phyloP scores from a whole-genome alignment of 371 early-diverging fungal species.

The Rhizomucor pusillus region DNA sequence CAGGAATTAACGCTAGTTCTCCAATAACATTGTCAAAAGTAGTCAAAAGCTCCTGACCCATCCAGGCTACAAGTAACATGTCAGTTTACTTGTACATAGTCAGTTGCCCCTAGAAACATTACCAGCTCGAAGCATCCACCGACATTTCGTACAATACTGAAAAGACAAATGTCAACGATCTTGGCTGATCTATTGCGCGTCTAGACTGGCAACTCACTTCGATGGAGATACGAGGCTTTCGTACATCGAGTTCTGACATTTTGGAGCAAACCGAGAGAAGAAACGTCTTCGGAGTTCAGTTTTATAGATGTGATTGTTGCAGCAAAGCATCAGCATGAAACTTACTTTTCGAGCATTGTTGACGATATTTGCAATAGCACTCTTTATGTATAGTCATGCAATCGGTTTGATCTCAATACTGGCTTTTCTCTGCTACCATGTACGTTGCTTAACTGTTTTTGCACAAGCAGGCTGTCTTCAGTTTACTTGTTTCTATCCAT shows the following conservation, averaged over 20 bases:
- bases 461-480: too few species aligned
- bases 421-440: too few species aligned
- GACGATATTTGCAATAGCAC: not conserved
- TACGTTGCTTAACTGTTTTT: too few species aligned
- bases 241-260: conserved; percentile 11
- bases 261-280: not conserved
- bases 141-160: conserved; percentile 47
- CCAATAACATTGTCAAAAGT: conserved; percentile 65
- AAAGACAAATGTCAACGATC: not conserved
- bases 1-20: conserved; percentile 66
- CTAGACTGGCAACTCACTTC: conserved; percentile 11
- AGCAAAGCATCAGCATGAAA: not conserved
- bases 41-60: conserved; percentile 67
- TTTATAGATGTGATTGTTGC: too few species aligned
- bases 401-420: too few species aligned
- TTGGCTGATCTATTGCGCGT: not conserved
- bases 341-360: not conserved
- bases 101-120: not conserved
- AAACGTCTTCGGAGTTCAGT: not conserved
- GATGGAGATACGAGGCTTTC: conserved; percentile 27
- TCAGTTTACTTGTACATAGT: not conserved
- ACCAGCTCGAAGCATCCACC: conserved; percentile 50
- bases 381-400: too few species aligned
- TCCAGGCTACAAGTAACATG: conserved; percentile 50
- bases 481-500: too few species aligned